These are phyloP conservation scores for Neofusicoccum parvum DNA, from an alignment of 2,329 filamentous ascomycete genomes.

Conservation along the genomic window DNA sequence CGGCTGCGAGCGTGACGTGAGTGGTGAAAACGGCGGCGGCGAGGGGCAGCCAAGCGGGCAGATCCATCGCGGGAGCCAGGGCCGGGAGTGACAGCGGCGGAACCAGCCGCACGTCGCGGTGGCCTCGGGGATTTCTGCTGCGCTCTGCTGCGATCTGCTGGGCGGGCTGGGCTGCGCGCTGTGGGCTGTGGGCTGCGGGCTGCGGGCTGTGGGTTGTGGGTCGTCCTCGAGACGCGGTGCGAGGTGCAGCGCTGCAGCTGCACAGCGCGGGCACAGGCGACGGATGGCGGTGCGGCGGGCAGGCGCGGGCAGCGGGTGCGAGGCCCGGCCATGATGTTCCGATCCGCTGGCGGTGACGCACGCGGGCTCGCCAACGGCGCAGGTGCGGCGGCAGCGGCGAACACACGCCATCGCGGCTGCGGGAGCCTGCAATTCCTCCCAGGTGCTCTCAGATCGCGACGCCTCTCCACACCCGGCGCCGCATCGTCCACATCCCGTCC, in stretches of 20 bases:
- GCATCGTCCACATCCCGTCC: slow-evolving; percentile 14
- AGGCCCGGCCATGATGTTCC: slow-evolving; percentile 2
- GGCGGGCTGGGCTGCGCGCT: not conserved
- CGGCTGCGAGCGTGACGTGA: slow-evolving; percentile 17
- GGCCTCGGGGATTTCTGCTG: slow-evolving; percentile 21
- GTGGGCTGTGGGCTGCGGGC: too few species aligned
- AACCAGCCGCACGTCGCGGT: slow-evolving; percentile 7
- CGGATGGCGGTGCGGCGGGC: not conserved
- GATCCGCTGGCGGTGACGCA: slow-evolving; percentile 11
- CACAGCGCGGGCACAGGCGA: not conserved
- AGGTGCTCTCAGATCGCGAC: slow-evolving; percentile 2
- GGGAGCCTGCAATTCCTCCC: slow-evolving; percentile 3
- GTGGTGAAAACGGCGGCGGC: not conserved
- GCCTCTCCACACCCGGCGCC: slow-evolving; percentile 4
- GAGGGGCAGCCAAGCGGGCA: slow-evolving; percentile 1
- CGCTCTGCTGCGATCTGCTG: slow-evolving; percentile 20
- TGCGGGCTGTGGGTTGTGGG: too few species aligned
- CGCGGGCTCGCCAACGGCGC: not conserved
- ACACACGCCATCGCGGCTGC: slow-evolving; percentile 10
- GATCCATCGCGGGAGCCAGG: slow-evolving; percentile 14
- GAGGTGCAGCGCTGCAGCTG: slow-evolving; percentile 9
- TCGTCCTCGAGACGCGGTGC: slow-evolving; percentile 8
- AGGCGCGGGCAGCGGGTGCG: not conserved
- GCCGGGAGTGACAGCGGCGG: slow-evolving; percentile 1
- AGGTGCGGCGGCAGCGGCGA: slow-evolving; percentile 4